Evolutionary conservation across 1,139 yeast genomes (phyloP).

Genomic region (Suhomyces taliae): DNA sequence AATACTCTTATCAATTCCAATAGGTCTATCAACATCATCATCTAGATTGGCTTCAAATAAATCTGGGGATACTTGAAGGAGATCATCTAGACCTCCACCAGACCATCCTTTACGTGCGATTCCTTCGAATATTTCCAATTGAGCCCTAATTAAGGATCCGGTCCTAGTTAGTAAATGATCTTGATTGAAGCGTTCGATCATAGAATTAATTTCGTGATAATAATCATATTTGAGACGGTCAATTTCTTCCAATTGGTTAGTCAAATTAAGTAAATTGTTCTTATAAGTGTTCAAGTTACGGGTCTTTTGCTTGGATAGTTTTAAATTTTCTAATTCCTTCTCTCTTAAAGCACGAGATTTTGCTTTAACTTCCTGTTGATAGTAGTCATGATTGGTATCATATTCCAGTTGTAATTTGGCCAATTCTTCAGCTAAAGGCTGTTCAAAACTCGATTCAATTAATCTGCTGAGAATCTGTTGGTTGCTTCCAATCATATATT

Average conservation of each 20-base stretch:
- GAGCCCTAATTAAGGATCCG: constrained; percentile 72
- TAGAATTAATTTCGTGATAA: constrained; percentile 62
- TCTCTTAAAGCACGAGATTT: constrained; percentile 51
- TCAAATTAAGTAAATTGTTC: constrained; percentile 62
- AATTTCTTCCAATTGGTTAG: constrained; percentile 74
- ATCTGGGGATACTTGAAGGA: constrained; percentile 56
- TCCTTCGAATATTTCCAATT: constrained; percentile 76
- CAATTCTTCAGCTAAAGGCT: constrained; percentile 51
- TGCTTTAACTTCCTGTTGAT: constrained; percentile 52
- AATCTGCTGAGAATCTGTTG: constrained; percentile 67
- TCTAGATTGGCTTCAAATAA: constrained; percentile 35
- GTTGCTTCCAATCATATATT: constrained; percentile 74
- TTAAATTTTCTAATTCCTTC: constrained; percentile 57
- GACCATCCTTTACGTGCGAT: constrained; percentile 85
- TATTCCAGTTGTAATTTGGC: constrained; percentile 39
- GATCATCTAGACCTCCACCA: constrained; percentile 78
- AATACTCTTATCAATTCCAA: constrained; percentile 10
- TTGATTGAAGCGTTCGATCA: constrained; percentile 44
- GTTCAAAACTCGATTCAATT: constrained; percentile 52
- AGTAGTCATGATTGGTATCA: constrained; percentile 48
- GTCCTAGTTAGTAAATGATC: constrained; percentile 52
- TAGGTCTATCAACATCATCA: constrained; percentile 6
- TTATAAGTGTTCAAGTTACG: constrained; percentile 66
- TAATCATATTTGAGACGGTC: constrained; percentile 75
- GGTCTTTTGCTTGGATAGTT: constrained; percentile 54